These are phyloP conservation scores for Colletotrichum graminicola DNA, from an alignment of 2,329 filamentous ascomycete species.

Conservation along the genomic window DNA sequence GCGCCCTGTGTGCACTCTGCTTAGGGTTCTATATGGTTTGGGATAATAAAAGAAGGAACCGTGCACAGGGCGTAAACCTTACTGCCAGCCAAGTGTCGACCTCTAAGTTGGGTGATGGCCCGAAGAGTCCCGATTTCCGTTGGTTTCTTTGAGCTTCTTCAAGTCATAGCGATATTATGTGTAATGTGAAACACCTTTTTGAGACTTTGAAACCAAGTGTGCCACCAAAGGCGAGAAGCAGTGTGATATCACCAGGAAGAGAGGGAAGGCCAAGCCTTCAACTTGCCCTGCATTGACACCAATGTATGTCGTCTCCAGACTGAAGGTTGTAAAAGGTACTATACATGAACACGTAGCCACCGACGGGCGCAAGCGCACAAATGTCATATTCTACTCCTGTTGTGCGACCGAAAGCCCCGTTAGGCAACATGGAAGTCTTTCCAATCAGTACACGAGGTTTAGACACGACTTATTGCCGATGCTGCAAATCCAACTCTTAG, in stretches of 20 bases:
- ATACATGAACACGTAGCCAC: too few relatives aligned
- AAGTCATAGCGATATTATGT: not conserved
- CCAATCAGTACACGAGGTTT: too few relatives aligned
- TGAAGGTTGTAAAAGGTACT: too few relatives aligned
- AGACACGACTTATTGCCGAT: too few relatives aligned
- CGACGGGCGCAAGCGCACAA: too few relatives aligned
- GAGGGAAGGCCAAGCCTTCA: not conserved
- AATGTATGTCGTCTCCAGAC: too few relatives aligned
- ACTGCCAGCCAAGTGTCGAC: conserved; percentile 62
- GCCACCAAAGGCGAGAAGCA: not conserved
- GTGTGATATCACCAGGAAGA: not conserved
- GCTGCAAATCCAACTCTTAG: too few relatives aligned
- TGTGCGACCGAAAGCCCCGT: too few relatives aligned
- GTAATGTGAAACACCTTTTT: not conserved
- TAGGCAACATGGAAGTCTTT: too few relatives aligned
- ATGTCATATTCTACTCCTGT: too few relatives aligned
- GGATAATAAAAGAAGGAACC: conserved; percentile 66
- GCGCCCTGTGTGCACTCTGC: conserved; percentile 54
- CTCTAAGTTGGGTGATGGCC: conserved; percentile 62
- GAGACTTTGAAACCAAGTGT: not conserved
- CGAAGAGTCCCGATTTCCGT: conserved; percentile 59
- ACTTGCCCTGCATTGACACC: not conserved
- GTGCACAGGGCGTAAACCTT: conserved; percentile 63
- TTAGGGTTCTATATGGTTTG: conserved; percentile 63
- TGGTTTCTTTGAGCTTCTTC: conserved; percentile 58